These are phyloP conservation scores for Candolleomyces eurysporus DNA, from an alignment of 768 basidiomycete genomes.

Conservation along the genomic window DNA sequence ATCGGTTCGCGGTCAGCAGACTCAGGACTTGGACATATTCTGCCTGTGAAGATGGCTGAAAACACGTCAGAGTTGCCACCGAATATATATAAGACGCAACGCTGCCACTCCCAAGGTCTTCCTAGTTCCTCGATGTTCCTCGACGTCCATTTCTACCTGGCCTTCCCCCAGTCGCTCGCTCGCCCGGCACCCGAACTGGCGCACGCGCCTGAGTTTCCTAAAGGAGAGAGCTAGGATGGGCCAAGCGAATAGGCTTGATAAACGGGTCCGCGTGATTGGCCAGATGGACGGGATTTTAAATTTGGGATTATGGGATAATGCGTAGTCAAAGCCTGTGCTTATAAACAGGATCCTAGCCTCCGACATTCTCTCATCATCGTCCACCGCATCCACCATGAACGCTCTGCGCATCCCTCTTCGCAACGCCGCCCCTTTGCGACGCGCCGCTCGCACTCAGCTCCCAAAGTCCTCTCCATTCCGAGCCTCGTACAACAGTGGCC, in stretches of 20 bases:
- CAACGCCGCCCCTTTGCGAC: constrained; percentile 26
- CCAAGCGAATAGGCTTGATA: background rate
- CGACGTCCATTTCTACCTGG: background rate
- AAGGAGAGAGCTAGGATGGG: too few species aligned
- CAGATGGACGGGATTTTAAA: background rate
- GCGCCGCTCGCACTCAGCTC: constrained; percentile 18
- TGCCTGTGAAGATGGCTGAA: too few species aligned
- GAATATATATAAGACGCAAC: too few species aligned
- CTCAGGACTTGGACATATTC: too few species aligned
- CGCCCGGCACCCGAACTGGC: background rate
- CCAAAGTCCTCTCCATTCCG: constrained; percentile 24
- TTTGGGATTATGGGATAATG: background rate
- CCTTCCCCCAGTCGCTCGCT: background rate
- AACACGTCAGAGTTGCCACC: too few species aligned
- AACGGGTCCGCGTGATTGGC: constrained; percentile 3
- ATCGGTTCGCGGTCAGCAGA: too few species aligned
- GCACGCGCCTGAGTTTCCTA: background rate
- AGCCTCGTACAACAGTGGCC: constrained; percentile 35
- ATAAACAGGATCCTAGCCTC: background rate
- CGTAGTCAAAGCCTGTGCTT: background rate
- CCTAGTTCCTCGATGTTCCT: too few species aligned
- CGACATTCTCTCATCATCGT: constrained; percentile 13
- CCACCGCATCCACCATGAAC: constrained; percentile 42
- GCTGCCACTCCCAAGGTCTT: too few species aligned
- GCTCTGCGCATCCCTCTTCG: constrained; percentile 52